Evolutionary conservation across 371 early-diverging fungal genomes (phyloP), one percentile per base, ranked within the genome.

Genomic region (Basidiobolus meristosporus): DNA sequence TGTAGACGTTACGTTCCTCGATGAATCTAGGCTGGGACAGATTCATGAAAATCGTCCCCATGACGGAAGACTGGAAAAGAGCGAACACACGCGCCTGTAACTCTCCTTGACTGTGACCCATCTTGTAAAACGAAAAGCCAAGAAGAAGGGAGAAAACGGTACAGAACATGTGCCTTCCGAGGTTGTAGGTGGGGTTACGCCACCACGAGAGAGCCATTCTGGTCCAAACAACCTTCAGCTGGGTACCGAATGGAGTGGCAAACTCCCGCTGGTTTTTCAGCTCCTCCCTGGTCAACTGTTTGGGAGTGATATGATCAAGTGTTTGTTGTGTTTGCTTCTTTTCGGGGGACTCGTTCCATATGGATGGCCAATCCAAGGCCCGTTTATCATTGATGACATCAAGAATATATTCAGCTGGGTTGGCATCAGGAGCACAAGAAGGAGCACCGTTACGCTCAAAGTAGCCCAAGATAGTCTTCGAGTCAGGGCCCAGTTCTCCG

Each of bases 11-110:
- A 21, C 81, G 65, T 46, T 82, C 76, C 41, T 65, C 59, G 45
- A 80, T 66, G 53, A 75, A 77, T 33, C 76, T 69, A 21, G 83
- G 81, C 45, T 77, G 70, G 15, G 69, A 73, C 50, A 74, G 59
- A 53, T 73, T 79, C 48, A 79, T 75, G 15, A 81, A 51, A 6
- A 76, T 55, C 18, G 73, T 60, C 11, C 65, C 68, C 53, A 82
- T 62, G 26, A 71, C 61, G 19, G 73, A 48, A 2, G 77, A 65
- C 51, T 70, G 64, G 53, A 82, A 82, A 23, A 82, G 57, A 32
- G 73, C 73, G 53, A 82, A 81, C 43, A 77, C 60, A 39, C 75
- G 64, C 46, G 74, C 75, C 43, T 76, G 74, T 43, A 77, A 58
- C 40, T 81, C 82, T n/a, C 62, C 41, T n/a, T 69, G 56, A 17